Conservation (phyloP, 306 rosid species). For the Cucurbita argyrosperma region DNA sequence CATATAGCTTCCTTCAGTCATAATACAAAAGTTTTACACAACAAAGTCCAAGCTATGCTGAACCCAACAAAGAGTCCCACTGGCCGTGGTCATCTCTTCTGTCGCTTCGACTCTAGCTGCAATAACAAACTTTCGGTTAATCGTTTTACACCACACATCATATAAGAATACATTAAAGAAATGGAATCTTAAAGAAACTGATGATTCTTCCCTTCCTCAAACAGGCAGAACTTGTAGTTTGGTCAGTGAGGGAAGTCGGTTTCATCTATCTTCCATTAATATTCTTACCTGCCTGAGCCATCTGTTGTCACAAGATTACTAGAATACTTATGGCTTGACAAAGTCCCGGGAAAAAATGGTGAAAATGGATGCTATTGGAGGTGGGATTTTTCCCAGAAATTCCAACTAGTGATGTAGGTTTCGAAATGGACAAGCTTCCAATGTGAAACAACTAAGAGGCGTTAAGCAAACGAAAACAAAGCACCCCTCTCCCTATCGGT, state of each 20-base stretch:
- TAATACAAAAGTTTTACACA: background rate
- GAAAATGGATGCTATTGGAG: background rate
- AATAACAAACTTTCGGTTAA: background rate
- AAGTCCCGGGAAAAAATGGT: background rate
- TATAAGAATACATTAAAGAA: background rate
- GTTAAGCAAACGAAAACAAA: too few relatives aligned
- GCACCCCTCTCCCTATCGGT: too few relatives aligned
- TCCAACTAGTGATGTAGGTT: background rate
- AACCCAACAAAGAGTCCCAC: background rate
- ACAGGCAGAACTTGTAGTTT: background rate
- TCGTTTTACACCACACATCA: background rate
- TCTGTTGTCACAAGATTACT: background rate
- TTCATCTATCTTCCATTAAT: background rate
- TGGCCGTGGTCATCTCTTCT: slow-evolving; percentile 33
- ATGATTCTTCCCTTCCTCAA: background rate
- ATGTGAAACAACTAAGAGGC: too few relatives aligned
- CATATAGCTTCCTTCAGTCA: background rate
- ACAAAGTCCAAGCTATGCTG: background rate
- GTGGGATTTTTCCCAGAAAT: background rate
- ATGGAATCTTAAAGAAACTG: background rate
- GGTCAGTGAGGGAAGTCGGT: background rate
- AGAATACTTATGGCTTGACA: background rate
- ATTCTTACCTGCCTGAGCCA: background rate
- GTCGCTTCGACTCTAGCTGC: slow-evolving; percentile 66
- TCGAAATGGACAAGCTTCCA: background rate